phyloP scores from a whole-genome alignment of 306 rosid genomes.

The Elaeagnus macrophylla region DNA sequence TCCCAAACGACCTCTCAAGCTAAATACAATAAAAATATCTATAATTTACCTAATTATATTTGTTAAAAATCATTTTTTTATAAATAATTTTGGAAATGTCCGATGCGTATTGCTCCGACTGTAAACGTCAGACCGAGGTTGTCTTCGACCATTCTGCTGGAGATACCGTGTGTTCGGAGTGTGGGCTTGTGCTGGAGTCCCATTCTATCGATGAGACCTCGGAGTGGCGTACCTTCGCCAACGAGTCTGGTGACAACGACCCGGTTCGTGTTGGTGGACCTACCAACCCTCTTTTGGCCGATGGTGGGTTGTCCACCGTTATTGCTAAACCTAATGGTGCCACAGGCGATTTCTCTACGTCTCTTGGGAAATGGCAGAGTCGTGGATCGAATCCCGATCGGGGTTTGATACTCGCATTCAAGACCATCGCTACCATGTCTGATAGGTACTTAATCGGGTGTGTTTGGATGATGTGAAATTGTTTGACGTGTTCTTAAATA shows the following conservation, averaged over 20 bases:
- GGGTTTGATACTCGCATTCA: constrained; percentile 69
- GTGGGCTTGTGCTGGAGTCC: constrained; percentile 82
- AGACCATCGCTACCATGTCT: constrained; percentile 91
- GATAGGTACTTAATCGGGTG: constrained; percentile 44
- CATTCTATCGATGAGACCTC: constrained; percentile 93
- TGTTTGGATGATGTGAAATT: constrained; percentile 8
- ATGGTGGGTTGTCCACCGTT: constrained; percentile 85
- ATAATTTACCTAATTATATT: not conserved
- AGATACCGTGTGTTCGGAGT: constrained; percentile 86
- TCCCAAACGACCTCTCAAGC: not conserved
- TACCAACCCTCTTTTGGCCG: constrained; percentile 67
- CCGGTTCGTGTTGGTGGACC: constrained; percentile 97
- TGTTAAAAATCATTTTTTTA: not conserved
- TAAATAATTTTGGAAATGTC: constrained; percentile 30
- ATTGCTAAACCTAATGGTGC: constrained; percentile 83
- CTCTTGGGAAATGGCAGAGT: constrained; percentile 96
- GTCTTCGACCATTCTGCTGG: constrained; percentile 93
- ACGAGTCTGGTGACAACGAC: constrained; percentile 92
- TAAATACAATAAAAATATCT: not conserved
- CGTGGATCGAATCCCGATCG: constrained; percentile 93
- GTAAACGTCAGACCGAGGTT: constrained; percentile 90
- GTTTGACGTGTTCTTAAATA: not conserved
- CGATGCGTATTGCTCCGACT: constrained; percentile 79
- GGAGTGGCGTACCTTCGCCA: constrained; percentile 89
- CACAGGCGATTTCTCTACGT: constrained; percentile 74